phyloP scores from a whole-genome alignment of 495 filamentous ascomycete genomes.

The Penicillium herquei region DNA sequence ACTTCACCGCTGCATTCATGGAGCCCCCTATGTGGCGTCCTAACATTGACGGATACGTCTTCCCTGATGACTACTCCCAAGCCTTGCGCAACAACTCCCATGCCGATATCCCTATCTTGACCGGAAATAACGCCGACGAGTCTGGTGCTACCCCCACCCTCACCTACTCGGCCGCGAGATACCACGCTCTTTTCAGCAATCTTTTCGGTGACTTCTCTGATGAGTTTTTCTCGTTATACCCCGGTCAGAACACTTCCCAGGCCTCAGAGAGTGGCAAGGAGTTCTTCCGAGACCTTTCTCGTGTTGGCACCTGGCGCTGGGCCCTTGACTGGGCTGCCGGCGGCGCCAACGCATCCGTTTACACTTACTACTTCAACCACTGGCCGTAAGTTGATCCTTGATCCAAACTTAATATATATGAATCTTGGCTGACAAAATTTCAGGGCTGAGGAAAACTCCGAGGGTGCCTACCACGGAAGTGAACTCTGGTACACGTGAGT shows the following conservation, averaged over 20 bases:
- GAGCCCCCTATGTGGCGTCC: conserved; percentile 17
- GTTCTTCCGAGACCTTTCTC: conserved; percentile 10
- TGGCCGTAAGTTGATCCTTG: conserved; percentile 1
- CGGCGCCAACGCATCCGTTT: conserved; percentile 15
- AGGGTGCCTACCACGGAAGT: conserved; percentile 16
- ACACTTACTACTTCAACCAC: conserved; percentile 16
- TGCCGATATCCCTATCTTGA: conserved; percentile 16
- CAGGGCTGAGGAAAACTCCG: conserved; percentile 5
- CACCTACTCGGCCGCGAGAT: conserved; percentile 5
- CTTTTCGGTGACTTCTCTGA: conserved; percentile 6
- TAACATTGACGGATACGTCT: conserved; percentile 16
- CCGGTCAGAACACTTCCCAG: conserved; percentile 6
- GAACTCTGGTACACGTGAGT: conserved; percentile 17
- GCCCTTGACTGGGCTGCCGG: conserved; percentile 12
- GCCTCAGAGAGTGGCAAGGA: conserved; percentile 12
- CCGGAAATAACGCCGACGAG: conserved; percentile 20
- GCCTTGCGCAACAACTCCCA: conserved; percentile 4
- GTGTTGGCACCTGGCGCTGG: conserved; percentile 13
- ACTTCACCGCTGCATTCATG: conserved; percentile 5
- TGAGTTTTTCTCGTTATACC: conserved; percentile 17
- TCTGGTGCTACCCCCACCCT: neutral
- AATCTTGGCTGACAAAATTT: neutral
- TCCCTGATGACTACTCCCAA: conserved; percentile 9
- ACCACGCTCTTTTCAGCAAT: conserved; percentile 9
- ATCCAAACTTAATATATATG: neutral